Conservation (phyloP, 2,329 filamentous ascomycete genomes). For the Verticillium longisporum region DNA sequence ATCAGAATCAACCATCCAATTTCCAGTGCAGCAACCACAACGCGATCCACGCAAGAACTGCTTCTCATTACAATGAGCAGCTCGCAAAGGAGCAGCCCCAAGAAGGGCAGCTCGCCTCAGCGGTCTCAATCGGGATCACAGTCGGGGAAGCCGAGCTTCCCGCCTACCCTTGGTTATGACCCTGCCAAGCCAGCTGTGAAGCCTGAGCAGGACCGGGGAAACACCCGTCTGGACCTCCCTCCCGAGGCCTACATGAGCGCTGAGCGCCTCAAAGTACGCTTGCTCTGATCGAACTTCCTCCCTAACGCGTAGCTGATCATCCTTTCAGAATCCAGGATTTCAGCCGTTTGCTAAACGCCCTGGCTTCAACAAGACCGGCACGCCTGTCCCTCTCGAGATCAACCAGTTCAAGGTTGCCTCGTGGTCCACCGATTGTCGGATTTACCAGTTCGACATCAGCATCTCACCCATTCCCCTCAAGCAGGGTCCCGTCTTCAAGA, state of each 20-base stretch:
- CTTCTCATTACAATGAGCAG: background rate
- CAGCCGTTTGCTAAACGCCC: conserved; percentile 39
- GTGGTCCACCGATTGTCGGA: conserved; percentile 48
- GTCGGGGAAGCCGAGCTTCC: conserved; percentile 5
- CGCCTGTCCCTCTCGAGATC: conserved; percentile 47
- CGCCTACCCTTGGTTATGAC: conserved; percentile 31
- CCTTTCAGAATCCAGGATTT: conserved; percentile 14
- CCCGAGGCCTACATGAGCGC: conserved; percentile 43
- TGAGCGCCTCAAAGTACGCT: conserved; percentile 20
- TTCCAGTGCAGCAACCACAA: no score
- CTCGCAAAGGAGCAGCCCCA: background rate
- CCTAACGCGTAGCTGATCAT: conserved; percentile 8
- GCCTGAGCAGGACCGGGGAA: conserved; percentile 21
- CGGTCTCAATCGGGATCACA: background rate
- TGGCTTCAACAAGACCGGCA: conserved; percentile 52
- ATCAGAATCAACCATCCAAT: no score
- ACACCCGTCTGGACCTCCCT: conserved; percentile 49
- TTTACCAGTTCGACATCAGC: conserved; percentile 79
- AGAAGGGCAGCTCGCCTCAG: background rate
- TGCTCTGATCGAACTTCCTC: background rate
- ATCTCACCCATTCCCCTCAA: conserved; percentile 60
- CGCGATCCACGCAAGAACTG: background rate
- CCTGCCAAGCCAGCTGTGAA: conserved; percentile 26
- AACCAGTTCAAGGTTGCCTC: conserved; percentile 69
- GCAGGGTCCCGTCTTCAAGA: conserved; percentile 57